phyloP scores from a whole-genome alignment of 1,139 yeast genomes.

The Groenewaldozyma auringiensis region DNA sequence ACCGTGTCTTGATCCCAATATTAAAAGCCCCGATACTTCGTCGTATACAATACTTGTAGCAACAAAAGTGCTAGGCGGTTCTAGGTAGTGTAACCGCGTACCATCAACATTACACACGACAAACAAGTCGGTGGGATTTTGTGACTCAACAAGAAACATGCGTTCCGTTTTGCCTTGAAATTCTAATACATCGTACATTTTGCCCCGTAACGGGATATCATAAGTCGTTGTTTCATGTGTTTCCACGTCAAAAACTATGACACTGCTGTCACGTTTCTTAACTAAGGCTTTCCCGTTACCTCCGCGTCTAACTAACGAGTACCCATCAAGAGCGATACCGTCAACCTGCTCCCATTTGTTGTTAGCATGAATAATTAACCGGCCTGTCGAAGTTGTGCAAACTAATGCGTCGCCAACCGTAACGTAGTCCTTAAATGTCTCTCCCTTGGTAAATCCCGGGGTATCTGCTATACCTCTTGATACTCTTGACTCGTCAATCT shows the following conservation, averaged over 20 bases:
- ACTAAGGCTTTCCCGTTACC: slow-evolving; percentile 28
- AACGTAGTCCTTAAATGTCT: slow-evolving; percentile 56
- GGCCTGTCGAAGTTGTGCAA: slow-evolving; percentile 58
- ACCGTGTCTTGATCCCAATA: slow-evolving; percentile 69
- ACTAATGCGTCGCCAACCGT: slow-evolving; percentile 38
- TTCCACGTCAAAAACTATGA: slow-evolving; percentile 34
- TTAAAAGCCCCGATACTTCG: slow-evolving; percentile 34
- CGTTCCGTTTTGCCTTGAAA: slow-evolving; percentile 25
- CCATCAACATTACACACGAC: slow-evolving; percentile 36
- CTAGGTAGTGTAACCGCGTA: slow-evolving; percentile 12
- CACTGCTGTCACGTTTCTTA: slow-evolving; percentile 34
- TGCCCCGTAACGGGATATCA: slow-evolving; percentile 28
- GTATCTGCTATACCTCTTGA: slow-evolving; percentile 28
- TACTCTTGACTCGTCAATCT: slow-evolving; percentile 27
- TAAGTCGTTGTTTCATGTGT: slow-evolving; percentile 4
- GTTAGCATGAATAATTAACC: slow-evolving; percentile 28
- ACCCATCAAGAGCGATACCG: slow-evolving; percentile 37
- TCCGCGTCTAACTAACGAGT: slow-evolving; percentile 40
- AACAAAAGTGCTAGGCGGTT: slow-evolving; percentile 39
- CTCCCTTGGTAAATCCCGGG: slow-evolving; percentile 37
- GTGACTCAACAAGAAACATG: slow-evolving; percentile 51
- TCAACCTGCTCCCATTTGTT: slow-evolving; percentile 32
- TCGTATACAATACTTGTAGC: slow-evolving; percentile 50
- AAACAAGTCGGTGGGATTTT: slow-evolving; percentile 55
- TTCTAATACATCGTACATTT: slow-evolving; percentile 48